Percentiles rank a stretch among this genome's conserved stretches.
phyloP scores from a whole-genome alignment of 2,329 filamentous ascomycete species.

The Geosmithia morbida region DNA sequence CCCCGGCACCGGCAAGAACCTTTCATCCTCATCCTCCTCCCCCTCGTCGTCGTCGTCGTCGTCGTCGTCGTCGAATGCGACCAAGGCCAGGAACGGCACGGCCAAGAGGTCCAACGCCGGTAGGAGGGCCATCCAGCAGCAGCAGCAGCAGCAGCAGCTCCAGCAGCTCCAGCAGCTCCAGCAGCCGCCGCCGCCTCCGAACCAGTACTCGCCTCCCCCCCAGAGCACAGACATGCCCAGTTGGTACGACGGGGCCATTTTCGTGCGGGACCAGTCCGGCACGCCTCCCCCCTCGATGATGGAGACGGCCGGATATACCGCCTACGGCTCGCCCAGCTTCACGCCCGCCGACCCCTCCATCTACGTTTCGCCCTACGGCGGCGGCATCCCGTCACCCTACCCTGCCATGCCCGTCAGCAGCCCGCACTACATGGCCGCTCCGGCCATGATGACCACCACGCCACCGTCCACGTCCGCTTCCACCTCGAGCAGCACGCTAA shows the following conservation, averaged over 20 bases:
- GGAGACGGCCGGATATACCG: not conserved
- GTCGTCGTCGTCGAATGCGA: too few relatives aligned
- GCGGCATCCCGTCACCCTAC: not conserved
- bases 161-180: not conserved
- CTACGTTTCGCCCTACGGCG: not conserved
- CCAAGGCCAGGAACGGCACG: not conserved
- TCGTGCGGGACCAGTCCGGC: too few relatives aligned
- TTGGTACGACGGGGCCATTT: too few relatives aligned
- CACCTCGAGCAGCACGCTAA: not conserved
- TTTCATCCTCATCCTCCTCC: too few relatives aligned
- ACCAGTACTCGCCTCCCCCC: conserved; percentile 50
- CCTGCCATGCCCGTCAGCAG: not conserved
- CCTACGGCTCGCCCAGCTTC: not conserved
- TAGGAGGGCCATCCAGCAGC: not conserved
- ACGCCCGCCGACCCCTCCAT: not conserved
- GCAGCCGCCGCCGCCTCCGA: conserved; percentile 44
- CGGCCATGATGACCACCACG: not conserved
- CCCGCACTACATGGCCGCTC: not conserved
- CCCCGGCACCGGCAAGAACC: too few relatives aligned
- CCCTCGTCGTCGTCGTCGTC: too few relatives aligned
- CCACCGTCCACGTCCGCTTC: not conserved
- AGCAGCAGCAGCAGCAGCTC: not conserved
- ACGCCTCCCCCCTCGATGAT: too few relatives aligned
- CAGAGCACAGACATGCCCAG: conserved; percentile 47
- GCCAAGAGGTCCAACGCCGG: not conserved